Base-by-base conservation (phyloP, 345 rosid species). In the Murraya paniculata region DNA sequence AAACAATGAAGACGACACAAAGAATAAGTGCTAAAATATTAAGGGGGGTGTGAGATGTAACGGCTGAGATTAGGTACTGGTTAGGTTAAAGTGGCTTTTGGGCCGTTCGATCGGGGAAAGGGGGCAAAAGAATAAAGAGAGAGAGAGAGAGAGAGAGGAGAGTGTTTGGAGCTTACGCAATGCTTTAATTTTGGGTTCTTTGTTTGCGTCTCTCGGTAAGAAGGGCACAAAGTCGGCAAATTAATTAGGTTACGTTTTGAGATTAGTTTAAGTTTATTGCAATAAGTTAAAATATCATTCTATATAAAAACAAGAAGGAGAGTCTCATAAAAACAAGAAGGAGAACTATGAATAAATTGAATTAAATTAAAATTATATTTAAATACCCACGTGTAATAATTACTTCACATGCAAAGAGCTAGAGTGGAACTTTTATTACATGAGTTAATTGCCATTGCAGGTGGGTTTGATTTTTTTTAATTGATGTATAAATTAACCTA, bases 61-160 rank as follows among this genome's bases (percentile, higher is more conserved):
- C 82, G 76, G 85, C 36, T 76, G 75, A 55, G 83, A 83, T 79
- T 14, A 27, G 19, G 7, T 57, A 79, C 74, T 78, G 82, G 79
- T 83, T 83, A 80, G 89, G 84, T 85, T 83, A 22, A 79, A 58
- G 77, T 70, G 76, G 77, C 16, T 60, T 64, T 74, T n/a, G 67
- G 73, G 76, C 67, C 86, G 77, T 83, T 81, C 77, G 92, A 86
- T 84, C 60, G 36, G 28, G 60, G 14, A 57, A 64, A 77, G 30
- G 50, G 50, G 50, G 22, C 1, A 21, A n/a, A 6, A 18, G 35
- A 35, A 33, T 30, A 76, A 72, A 48, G 50, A 45, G 50, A 62
- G 55, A 9, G 24, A 45, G 50, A 62, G 55, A 9, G 24, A 64
- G 50, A 50, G 1, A 16, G 13, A 36, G 21, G 55, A 62, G 69